Evolutionary conservation across 345 rosid species (phyloP).

Genomic region (Hibiscus tridactylites): DNA sequence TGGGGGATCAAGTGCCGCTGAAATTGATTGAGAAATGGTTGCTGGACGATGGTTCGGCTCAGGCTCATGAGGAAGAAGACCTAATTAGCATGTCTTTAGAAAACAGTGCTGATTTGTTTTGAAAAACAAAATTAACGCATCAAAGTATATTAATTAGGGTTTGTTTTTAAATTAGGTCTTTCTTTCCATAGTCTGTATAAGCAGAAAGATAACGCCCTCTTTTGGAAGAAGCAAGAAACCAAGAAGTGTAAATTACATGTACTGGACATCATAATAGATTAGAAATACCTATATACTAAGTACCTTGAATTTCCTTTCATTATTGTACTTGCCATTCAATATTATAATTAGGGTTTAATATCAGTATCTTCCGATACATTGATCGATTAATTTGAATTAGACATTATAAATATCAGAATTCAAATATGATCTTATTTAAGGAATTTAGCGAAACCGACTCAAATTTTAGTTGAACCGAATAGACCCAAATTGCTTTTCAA

Average conservation of each 20-base stretch:
- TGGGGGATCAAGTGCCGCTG: constrained; percentile 31
- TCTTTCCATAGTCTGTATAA: background rate
- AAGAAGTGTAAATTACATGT: constrained; percentile 18
- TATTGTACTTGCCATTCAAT: background rate
- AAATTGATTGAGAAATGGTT: constrained; percentile 64
- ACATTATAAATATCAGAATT: no score
- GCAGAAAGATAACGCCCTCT: background rate
- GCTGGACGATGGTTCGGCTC: constrained; percentile 44
- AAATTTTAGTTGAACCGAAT: no score
- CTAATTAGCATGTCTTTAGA: constrained; percentile 32
- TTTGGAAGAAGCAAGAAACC: background rate
- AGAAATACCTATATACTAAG: background rate
- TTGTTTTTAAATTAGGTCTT: background rate
- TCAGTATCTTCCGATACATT: no score
- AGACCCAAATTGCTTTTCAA: no score
- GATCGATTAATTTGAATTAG: no score
- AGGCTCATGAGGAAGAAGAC: constrained; percentile 30
- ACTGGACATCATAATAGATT: background rate
- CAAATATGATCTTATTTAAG: no score
- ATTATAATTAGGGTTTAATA: no score
- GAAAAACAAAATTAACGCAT: background rate
- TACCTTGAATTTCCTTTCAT: background rate
- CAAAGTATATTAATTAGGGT: background rate
- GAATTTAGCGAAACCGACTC: no score
- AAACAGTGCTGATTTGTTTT: constrained; percentile 28